Conservation (phyloP, 225 moss, liverwort and hornwort genomes). For the Polytrichum formosum region DNA sequence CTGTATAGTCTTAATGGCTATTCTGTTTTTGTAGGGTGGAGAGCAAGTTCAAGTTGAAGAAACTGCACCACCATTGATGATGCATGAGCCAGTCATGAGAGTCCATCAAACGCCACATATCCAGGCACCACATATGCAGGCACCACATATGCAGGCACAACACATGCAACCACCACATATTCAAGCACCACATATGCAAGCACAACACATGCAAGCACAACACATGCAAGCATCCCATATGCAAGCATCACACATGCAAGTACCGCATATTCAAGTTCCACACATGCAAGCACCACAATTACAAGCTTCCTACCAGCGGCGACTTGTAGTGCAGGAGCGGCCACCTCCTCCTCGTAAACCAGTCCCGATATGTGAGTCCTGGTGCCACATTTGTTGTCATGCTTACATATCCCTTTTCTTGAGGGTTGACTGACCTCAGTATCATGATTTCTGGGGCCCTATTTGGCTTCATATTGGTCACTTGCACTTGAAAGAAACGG, state of each 20-base stretch:
- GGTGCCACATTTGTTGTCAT: not conserved
- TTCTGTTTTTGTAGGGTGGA: constrained; percentile 14
- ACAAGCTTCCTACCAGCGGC: constrained; percentile 37
- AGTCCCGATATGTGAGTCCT: constrained; percentile 49
- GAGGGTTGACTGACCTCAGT: too few species aligned
- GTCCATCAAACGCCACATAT: constrained; percentile 31
- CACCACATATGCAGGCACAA: constrained; percentile 20
- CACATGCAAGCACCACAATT: constrained; percentile 36
- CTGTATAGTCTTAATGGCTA: too few species aligned
- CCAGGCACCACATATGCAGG: constrained; percentile 31
- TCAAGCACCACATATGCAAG: constrained; percentile 31
- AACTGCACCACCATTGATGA: constrained; percentile 30
- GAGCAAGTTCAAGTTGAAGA: constrained; percentile 42
- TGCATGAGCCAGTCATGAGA: constrained; percentile 40
- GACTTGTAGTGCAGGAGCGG: constrained; percentile 48
- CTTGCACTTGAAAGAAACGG: too few species aligned
- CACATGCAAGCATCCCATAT: constrained; percentile 28
- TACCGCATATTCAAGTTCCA: constrained; percentile 27
- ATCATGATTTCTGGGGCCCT: too few species aligned
- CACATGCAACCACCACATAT: constrained; percentile 36
- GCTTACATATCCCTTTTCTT: too few species aligned
- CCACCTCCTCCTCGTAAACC: constrained; percentile 46
- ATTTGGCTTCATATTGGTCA: too few species aligned
- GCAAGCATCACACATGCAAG: constrained; percentile 29
- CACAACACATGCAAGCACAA: constrained; percentile 24